phyloP scores from a whole-genome alignment of 2,329 filamentous ascomycete genomes.

The Magnaporthiopsis poae region DNA sequence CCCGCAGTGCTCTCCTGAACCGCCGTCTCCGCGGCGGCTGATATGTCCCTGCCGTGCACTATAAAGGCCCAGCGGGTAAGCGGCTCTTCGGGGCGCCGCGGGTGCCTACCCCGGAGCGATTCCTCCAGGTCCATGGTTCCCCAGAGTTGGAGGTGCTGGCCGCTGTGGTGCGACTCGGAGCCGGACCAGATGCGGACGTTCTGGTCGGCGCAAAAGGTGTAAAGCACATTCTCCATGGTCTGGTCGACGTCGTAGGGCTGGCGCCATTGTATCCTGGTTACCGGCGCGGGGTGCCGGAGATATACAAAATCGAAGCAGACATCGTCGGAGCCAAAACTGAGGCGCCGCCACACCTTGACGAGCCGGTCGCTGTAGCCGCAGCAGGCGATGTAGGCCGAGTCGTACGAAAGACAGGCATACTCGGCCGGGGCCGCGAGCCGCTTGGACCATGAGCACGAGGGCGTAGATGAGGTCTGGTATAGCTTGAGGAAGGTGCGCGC shows the following conservation, averaged over 20 bases:
- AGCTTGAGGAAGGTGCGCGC: slow-evolving; percentile 62
- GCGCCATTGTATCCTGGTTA: slow-evolving; percentile 83
- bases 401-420: slow-evolving; percentile 71
- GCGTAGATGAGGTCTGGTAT: slow-evolving; percentile 40
- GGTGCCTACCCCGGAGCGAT: slow-evolving; percentile 45
- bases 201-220: slow-evolving; percentile 76
- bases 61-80: slow-evolving; percentile 62
- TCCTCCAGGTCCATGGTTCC: slow-evolving; percentile 66
- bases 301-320: slow-evolving; percentile 86
- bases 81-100: slow-evolving; percentile 12
- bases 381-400: slow-evolving; percentile 78
- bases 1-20: slow-evolving; percentile 52
- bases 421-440: slow-evolving; percentile 62
- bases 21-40: slow-evolving; percentile 64
- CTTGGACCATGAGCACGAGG: slow-evolving; percentile 62
- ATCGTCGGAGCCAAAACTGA: slow-evolving; percentile 73
- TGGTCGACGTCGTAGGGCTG: slow-evolving; percentile 68
- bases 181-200: slow-evolving; percentile 75
- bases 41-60: slow-evolving; percentile 72
- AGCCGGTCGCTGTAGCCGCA: slow-evolving; percentile 68
- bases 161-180: slow-evolving; percentile 53
- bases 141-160: slow-evolving; percentile 69
- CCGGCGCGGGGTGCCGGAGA: slow-evolving; percentile 67
- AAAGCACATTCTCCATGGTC: slow-evolving; percentile 74
- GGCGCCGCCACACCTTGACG: slow-evolving; percentile 83